phyloP scores from a whole-genome alignment of 352 stramenopile genomes.

The Pythium scleroteichum region DNA sequence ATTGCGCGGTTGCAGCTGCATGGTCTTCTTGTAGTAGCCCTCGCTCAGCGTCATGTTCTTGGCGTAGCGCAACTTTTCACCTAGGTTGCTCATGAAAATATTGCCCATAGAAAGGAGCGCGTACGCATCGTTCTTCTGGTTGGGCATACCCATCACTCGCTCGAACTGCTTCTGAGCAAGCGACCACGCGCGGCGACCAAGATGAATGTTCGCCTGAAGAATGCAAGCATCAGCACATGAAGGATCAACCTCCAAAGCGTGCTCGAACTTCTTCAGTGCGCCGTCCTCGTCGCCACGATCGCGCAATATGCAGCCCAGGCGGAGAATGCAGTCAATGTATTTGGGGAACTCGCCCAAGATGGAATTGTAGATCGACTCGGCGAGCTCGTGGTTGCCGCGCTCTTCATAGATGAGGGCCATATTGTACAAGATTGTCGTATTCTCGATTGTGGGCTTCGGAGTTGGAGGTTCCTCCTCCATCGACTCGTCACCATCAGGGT shows the following conservation, averaged over 20 bases:
- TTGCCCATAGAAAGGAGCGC: constrained; percentile 97
- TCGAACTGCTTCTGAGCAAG: constrained; percentile 94
- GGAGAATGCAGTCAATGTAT: constrained; percentile 95
- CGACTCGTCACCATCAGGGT: constrained; percentile 38
- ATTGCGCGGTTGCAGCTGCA: constrained; percentile 92
- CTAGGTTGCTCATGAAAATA: constrained; percentile 98
- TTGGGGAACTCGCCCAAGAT: constrained; percentile 92
- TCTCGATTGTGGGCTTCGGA: constrained; percentile 64
- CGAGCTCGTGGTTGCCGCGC: constrained; percentile 87
- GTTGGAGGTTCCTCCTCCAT: constrained; percentile 31
- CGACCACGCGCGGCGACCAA: constrained; percentile 94
- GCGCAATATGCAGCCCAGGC: constrained; percentile 92
- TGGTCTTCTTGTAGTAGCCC: constrained; percentile 96
- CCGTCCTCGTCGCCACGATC: constrained; percentile 92
- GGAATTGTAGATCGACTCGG: constrained; percentile 92
- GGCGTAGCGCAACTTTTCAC: constrained; percentile 93
- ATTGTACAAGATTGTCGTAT: constrained; percentile 96
- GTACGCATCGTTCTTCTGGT: constrained; percentile 95
- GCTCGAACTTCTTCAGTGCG: constrained; percentile 91
- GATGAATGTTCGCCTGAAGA: constrained; percentile 95
- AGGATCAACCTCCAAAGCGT: constrained; percentile 90
- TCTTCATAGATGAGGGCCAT: constrained; percentile 94
- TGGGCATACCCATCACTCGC: constrained; percentile 94
- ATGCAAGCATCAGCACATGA: constrained; percentile 92
- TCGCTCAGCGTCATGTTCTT: constrained; percentile 95